Evolutionary conservation across 305 asterid genomes (phyloP).

Genomic region (Fraxinus latifolia): DNA sequence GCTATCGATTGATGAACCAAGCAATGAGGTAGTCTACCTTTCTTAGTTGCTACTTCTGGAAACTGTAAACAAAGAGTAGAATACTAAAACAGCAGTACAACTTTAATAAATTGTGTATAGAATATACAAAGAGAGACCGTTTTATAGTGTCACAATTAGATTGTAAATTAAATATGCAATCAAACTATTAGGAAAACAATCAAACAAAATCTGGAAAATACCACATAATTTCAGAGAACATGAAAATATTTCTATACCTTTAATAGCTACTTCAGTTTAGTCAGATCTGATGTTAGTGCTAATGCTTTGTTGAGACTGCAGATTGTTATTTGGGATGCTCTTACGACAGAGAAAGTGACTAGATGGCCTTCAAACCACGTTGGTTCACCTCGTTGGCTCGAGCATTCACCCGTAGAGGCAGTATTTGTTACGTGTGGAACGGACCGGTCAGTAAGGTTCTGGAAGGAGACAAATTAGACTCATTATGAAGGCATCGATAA

Average conservation of each 20-base stretch:
- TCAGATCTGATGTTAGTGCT: background rate
- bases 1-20: conserved; percentile 56
- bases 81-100: background rate
- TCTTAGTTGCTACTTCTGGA: background rate
- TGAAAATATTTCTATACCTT: background rate
- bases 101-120: background rate
- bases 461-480: conserved; percentile 46
- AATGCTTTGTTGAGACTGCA: conserved; percentile 23
- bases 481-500: background rate
- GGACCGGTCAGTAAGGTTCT: conserved; percentile 66
- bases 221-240: background rate
- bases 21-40: conserved; percentile 54
- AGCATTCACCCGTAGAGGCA: conserved; percentile 70
- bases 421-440: conserved; percentile 69
- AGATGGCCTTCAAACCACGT: conserved; percentile 76
- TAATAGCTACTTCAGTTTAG: background rate
- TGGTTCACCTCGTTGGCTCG: conserved; percentile 82
- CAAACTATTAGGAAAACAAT: background rate
- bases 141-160: background rate
- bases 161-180: background rate
- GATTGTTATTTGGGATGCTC: conserved; percentile 77
- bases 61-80: background rate
- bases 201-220: background rate
- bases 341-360: conserved; percentile 68
- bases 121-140: background rate